Evolutionary conservation across 768 basidiomycete species (phyloP).

Genomic region (Panus rudis): DNA sequence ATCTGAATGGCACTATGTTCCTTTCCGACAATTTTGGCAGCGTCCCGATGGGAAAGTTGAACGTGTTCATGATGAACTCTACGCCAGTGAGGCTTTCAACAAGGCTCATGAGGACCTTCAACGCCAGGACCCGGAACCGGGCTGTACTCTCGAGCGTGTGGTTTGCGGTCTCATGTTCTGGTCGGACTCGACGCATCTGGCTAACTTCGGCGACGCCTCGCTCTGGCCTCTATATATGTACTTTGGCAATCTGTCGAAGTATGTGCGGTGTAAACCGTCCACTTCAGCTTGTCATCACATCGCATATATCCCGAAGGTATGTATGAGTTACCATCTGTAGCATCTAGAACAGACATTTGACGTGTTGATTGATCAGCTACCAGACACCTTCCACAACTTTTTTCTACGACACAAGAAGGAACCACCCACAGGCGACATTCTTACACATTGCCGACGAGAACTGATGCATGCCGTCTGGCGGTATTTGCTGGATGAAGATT

Average conservation of each 20-base stretch:
- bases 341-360: background rate
- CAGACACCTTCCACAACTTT: conserved; percentile 10
- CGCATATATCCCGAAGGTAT: conserved; percentile 17
- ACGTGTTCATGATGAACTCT: conserved; percentile 18
- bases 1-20: background rate
- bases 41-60: background rate
- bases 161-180: conserved; percentile 19
- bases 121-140: conserved; percentile 5
- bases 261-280: conserved; percentile 7
- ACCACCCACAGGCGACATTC: background rate
- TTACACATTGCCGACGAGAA: conserved; percentile 17
- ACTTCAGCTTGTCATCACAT: conserved; percentile 4
- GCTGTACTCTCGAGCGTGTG: conserved; percentile 7
- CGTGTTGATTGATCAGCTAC: conserved; percentile 13
- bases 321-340: background rate
- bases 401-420: background rate
- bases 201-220: conserved; percentile 15
- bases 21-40: conserved; percentile 1
- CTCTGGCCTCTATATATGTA: conserved; percentile 13
- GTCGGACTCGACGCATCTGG: conserved; percentile 20
- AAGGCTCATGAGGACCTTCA: conserved; percentile 8
- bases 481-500: conserved; percentile 12
- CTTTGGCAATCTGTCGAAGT: conserved; percentile 5
- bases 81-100: conserved; percentile 13
- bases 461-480: conserved; percentile 16